phyloP scores from a whole-genome alignment of 352 stramenopile genomes.

The Nothophytophthora sp. region DNA sequence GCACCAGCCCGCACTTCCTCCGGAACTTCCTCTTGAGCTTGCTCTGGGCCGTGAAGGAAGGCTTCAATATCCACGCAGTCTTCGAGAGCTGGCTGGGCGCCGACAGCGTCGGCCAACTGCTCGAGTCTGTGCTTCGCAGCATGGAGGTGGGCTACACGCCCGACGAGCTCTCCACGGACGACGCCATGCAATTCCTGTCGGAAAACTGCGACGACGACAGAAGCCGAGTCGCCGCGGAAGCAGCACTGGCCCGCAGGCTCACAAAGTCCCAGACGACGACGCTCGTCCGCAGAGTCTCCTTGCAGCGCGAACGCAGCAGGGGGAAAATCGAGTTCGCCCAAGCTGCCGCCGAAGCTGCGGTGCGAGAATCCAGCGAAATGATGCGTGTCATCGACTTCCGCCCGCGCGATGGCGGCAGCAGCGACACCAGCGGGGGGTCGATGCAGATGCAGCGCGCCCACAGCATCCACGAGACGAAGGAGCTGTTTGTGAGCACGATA shows the following conservation, averaged over 20 bases:
- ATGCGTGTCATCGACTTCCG: constrained; percentile 7
- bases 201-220: constrained; percentile 34
- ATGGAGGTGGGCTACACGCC: constrained; percentile 73
- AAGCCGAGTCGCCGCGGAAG: not conserved
- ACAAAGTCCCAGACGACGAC: constrained; percentile 9
- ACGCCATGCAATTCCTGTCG: constrained; percentile 66
- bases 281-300: no score
- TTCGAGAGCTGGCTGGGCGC: constrained; percentile 66
- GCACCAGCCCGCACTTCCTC: constrained; percentile 59
- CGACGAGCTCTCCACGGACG: constrained; percentile 33
- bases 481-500: constrained; percentile 48
- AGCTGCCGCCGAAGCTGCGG: constrained; percentile 12
- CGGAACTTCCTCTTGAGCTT: constrained; percentile 62
- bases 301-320: constrained; percentile 2
- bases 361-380: constrained; percentile 6
- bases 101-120: constrained; percentile 52
- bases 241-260: not conserved
- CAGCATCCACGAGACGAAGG: constrained; percentile 58
- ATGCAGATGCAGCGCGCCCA: constrained; percentile 27
- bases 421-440: not conserved
- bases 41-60: constrained; percentile 68
- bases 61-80: constrained; percentile 71
- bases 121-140: constrained; percentile 62
- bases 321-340: constrained; percentile 8
- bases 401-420: constrained; percentile 1